Percentiles rank a stretch among this genome's conserved stretches.
Evolutionary conservation across 495 filamentous ascomycete genomes (phyloP).

Genomic region (Trichoderma parareesei): DNA sequence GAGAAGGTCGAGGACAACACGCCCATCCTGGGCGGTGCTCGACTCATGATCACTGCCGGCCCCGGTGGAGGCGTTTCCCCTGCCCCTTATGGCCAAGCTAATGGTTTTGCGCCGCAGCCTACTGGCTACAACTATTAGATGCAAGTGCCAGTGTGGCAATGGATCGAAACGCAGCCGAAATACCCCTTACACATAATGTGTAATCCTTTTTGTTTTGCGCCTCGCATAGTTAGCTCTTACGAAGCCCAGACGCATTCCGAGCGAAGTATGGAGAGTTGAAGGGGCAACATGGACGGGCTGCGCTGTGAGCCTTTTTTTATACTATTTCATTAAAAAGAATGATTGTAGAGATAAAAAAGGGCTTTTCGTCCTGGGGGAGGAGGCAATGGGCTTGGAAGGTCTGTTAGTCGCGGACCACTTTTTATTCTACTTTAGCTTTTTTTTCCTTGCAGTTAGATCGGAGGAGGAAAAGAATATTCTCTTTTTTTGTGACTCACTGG

Average conservation of each 20-base stretch:
- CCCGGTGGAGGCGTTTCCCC: constrained; percentile 51
- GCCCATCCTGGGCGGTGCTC: constrained; percentile 81
- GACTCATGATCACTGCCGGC: constrained; percentile 98
- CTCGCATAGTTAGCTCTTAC: background rate
- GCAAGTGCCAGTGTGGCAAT: constrained; percentile 1
- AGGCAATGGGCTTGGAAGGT: background rate
- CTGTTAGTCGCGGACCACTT: background rate
- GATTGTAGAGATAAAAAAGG: background rate
- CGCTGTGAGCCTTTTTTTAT: background rate
- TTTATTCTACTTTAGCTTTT: background rate
- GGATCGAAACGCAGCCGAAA: background rate
- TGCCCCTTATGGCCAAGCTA: constrained; percentile 61
- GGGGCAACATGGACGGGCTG: background rate
- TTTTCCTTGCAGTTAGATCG: constrained; percentile 11
- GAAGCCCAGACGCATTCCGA: background rate
- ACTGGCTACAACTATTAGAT: constrained; percentile 9
- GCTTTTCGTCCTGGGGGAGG: background rate
- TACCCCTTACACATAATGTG: background rate
- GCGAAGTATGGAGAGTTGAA: background rate
- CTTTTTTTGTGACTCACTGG: background rate
- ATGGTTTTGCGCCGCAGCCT: constrained; percentile 25
- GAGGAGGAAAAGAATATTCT: constrained; percentile 12
- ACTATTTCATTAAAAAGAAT: background rate
- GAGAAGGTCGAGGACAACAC: constrained; percentile 86
- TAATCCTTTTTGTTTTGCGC: background rate